These are phyloP conservation scores for Mycena capillaripes DNA, from an alignment of 768 basidiomycete species.

Conservation along the genomic window DNA sequence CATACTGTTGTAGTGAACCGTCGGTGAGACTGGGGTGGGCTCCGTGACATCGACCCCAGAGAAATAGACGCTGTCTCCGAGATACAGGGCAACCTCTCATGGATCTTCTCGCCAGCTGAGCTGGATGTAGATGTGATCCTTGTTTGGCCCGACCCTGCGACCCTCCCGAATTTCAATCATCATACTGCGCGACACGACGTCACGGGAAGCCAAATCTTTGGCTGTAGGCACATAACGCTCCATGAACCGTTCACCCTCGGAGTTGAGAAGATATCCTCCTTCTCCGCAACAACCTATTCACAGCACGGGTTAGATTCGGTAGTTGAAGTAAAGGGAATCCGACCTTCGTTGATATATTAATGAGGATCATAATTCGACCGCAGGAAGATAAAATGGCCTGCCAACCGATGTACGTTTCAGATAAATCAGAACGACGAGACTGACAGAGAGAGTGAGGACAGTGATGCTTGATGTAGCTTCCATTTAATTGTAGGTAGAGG, in stretches of 20 bases:
- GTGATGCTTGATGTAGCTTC: neutral
- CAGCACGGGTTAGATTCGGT: neutral
- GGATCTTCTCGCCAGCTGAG: slow-evolving; percentile 94
- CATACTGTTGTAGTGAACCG: slow-evolving; percentile 99
- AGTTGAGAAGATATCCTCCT: slow-evolving; percentile 98
- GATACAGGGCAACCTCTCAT: slow-evolving; percentile 97
- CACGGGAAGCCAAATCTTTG: slow-evolving; percentile 99
- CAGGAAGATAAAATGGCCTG: too few relatives aligned
- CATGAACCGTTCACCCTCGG: slow-evolving; percentile 99
- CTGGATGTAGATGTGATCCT: slow-evolving; percentile 97
- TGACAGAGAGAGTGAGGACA: neutral
- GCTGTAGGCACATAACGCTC: slow-evolving; percentile 99
- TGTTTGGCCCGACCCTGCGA: slow-evolving; percentile 98
- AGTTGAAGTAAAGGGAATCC: slow-evolving; percentile 22
- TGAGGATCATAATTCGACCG: neutral
- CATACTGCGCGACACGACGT: slow-evolving; percentile 99
- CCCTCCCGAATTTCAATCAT: slow-evolving; percentile 99
- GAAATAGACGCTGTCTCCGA: slow-evolving; percentile 99
- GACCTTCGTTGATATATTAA: slow-evolving; percentile 89
- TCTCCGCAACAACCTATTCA: slow-evolving; percentile 99
- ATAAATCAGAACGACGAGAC: neutral
- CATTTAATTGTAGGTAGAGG: neutral
- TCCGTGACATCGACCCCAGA: slow-evolving; percentile 99
- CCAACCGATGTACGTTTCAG: neutral
- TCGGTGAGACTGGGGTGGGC: slow-evolving; percentile 97